These are phyloP conservation scores for Phaseolus coccineus DNA, from an alignment of 331 rosid species.

Conservation along the genomic window DNA sequence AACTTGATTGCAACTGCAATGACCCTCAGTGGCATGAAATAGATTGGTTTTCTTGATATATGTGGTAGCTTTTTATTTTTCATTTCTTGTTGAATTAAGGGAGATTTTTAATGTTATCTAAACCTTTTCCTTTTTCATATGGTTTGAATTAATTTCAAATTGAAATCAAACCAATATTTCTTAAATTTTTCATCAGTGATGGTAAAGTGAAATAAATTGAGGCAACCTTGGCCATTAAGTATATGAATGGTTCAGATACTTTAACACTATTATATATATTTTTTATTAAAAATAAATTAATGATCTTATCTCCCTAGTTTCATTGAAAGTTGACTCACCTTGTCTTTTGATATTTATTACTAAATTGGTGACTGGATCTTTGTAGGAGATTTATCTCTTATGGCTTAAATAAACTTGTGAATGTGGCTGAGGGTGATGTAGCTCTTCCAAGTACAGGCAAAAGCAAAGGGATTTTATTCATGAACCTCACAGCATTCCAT, in stretches of 20 bases:
- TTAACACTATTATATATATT: neutral
- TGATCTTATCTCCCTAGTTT: neutral
- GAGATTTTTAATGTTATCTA: neutral
- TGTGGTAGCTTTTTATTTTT: neutral
- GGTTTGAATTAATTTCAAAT: conserved; percentile 1
- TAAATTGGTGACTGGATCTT: conserved; percentile 49
- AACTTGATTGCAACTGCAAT: neutral
- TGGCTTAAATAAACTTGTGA: conserved; percentile 43
- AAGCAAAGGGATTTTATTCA: conserved; percentile 55
- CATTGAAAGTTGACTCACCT: neutral
- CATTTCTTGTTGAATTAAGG: neutral
- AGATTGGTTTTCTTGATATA: conserved; percentile 2
- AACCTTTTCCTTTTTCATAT: neutral
- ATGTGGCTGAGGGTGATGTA: conserved; percentile 52
- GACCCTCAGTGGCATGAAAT: neutral
- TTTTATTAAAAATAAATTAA: neutral
- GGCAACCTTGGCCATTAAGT: neutral
- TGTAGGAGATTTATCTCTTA: neutral
- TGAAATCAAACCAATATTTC: neutral
- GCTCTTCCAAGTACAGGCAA: conserved; percentile 68
- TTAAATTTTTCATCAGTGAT: neutral
- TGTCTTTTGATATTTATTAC: neutral
- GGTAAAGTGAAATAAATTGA: conserved; percentile 52
- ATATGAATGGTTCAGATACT: neutral
- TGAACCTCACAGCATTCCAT: conserved; percentile 69